Percentiles rank a stretch among this genome's conserved stretches.
Evolutionary conservation across 2,329 filamentous ascomycete genomes (phyloP).

Genomic region (Epichloe aotearoae): DNA sequence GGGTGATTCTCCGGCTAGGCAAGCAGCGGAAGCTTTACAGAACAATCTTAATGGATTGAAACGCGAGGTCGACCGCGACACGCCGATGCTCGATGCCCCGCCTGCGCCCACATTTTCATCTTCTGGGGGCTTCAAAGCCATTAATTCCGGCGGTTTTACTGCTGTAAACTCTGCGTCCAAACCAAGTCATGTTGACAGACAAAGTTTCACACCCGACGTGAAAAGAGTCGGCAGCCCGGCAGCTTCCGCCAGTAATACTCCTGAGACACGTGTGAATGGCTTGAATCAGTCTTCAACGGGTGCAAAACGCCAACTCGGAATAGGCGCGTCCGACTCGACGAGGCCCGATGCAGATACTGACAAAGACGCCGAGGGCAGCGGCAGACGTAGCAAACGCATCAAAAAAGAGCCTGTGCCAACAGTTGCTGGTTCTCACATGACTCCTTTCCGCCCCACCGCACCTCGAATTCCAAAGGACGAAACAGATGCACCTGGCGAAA

Average conservation of each 20-base stretch:
- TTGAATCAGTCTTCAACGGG: conserved; percentile 39
- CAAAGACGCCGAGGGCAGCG: conserved; percentile 49
- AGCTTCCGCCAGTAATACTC: conserved; percentile 49
- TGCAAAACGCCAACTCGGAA: conserved; percentile 62
- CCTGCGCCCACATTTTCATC: conserved; percentile 21
- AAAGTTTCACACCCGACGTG: conserved; percentile 47
- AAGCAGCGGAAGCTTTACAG: conserved; percentile 41
- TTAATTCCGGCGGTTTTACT: conserved; percentile 50
- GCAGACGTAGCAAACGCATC: conserved; percentile 79
- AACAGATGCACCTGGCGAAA: conserved; percentile 35
- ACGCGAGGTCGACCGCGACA: conserved; percentile 34
- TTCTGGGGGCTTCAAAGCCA: conserved; percentile 17
- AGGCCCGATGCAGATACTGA: conserved; percentile 35
- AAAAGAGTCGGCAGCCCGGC: conserved; percentile 50
- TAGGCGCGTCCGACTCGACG: conserved; percentile 32
- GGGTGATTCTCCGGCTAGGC: conserved; percentile 53
- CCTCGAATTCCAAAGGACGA: conserved; percentile 51
- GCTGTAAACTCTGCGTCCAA: conserved; percentile 60
- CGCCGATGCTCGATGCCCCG: conserved; percentile 32
- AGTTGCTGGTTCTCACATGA: conserved; percentile 95
- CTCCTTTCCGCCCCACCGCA: conserved; percentile 71
- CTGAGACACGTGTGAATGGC: conserved; percentile 45
- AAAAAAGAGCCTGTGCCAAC: conserved; percentile 79
- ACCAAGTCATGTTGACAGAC: conserved; percentile 49
- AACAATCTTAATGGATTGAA: conserved; percentile 32